Evolutionary conservation across 1,139 yeast species (phyloP).

Genomic region (Protomyces gravidus): DNA sequence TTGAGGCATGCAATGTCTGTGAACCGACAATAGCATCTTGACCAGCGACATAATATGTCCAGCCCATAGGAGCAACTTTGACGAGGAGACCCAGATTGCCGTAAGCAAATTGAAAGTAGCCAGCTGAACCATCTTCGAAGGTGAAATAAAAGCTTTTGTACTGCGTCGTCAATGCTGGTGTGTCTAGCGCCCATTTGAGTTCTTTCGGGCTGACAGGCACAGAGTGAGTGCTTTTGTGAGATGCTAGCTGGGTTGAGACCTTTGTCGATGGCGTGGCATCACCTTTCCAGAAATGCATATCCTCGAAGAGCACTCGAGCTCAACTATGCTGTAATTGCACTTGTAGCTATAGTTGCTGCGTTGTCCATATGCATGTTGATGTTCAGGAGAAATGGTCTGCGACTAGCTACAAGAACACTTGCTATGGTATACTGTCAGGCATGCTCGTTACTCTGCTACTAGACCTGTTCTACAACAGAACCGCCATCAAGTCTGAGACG

Average conservation of each 20-base stretch:
- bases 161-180: constrained; percentile 29
- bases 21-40: constrained; percentile 18
- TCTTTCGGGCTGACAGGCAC: not conserved
- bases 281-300: not conserved
- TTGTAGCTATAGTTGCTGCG: too few species aligned
- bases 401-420: too few species aligned
- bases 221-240: too few species aligned
- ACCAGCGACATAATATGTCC: constrained; percentile 4
- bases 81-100: constrained; percentile 29
- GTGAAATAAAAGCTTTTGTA: constrained; percentile 30
- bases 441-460: too few species aligned
- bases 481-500: constrained; percentile 32
- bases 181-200: constrained; percentile 23
- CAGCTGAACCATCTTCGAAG: constrained; percentile 29
- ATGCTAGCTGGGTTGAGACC: too few species aligned
- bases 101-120: constrained; percentile 26
- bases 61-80: constrained; percentile 26
- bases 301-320: too few species aligned
- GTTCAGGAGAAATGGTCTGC: too few species aligned
- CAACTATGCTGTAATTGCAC: too few species aligned
- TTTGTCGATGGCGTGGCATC: not conserved
- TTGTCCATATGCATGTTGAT: too few species aligned
- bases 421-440: too few species aligned
- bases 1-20: constrained; percentile 17
- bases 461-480: not conserved